Conservation (phyloP, 2,329 filamentous ascomycete species). For the Alternaria gansuensis region DNA sequence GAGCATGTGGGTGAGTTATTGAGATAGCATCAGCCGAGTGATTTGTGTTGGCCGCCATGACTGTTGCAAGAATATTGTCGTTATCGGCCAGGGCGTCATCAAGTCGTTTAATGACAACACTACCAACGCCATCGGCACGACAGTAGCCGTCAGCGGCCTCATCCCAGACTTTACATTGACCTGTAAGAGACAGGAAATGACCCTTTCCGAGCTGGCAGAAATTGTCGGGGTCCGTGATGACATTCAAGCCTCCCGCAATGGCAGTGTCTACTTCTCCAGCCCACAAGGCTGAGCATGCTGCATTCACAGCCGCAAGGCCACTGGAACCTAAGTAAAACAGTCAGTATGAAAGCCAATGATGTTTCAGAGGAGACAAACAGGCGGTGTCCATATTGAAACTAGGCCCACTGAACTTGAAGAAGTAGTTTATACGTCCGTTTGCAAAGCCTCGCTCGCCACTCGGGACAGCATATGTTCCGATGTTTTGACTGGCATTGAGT, state of each 20-base stretch:
- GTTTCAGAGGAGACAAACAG: constrained; percentile 28
- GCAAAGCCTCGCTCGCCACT: constrained; percentile 58
- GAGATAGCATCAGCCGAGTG: constrained; percentile 45
- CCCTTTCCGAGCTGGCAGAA: constrained; percentile 7
- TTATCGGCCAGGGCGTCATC: constrained; percentile 37
- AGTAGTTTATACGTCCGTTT: constrained; percentile 55
- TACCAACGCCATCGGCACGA: constrained; percentile 12
- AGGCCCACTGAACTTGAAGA: constrained; percentile 52
- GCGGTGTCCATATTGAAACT: constrained; percentile 53
- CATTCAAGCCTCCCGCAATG: constrained; percentile 36
- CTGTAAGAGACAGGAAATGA: background rate
- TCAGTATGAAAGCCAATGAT: background rate
- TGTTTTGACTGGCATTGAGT: constrained; percentile 16
- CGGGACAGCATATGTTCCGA: constrained; percentile 53
- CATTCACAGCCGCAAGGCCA: constrained; percentile 1
- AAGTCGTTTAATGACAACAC: constrained; percentile 42
- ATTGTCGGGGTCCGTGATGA: constrained; percentile 17
- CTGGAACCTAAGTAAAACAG: background rate
- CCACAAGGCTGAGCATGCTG: constrained; percentile 2
- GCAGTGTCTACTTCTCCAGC: constrained; percentile 38
- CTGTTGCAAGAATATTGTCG: constrained; percentile 43
- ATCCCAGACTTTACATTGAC: constrained; percentile 10
- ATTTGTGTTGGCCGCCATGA: constrained; percentile 41
- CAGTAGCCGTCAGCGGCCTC: constrained; percentile 9
- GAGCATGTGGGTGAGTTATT: constrained; percentile 36